Evolutionary conservation across 306 rosid genomes (phyloP).

Genomic region (Comarum palustre): DNA sequence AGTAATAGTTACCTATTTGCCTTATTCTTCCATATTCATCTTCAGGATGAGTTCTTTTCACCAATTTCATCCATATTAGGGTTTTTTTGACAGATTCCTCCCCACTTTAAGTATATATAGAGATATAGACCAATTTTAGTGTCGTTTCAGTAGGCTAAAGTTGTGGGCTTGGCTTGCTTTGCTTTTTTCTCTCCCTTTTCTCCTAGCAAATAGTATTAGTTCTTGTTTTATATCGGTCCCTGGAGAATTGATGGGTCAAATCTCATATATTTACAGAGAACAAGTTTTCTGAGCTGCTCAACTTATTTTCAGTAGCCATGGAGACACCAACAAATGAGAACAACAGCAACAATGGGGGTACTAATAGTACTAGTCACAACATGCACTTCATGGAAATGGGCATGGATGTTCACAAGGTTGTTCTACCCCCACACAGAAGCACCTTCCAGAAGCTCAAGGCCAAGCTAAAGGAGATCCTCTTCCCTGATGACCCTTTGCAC

Average conservation of each 20-base stretch:
- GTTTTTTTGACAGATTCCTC: background rate
- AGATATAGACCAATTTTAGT: background rate
- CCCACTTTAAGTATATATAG: background rate
- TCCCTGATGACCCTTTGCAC: constrained; percentile 91
- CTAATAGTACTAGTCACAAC: constrained; percentile 5
- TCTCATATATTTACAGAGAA: constrained; percentile 4
- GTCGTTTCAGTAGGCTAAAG: background rate
- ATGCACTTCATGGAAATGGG: constrained; percentile 44
- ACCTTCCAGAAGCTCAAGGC: constrained; percentile 44
- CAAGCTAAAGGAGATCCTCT: constrained; percentile 75
- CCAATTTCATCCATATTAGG: background rate
- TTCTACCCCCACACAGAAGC: constrained; percentile 62
- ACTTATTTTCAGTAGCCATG: constrained; percentile 6
- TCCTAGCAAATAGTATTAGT: background rate
- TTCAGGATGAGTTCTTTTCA: background rate
- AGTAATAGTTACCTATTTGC: background rate
- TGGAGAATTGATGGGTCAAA: constrained; percentile 29
- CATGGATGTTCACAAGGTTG: constrained; percentile 71
- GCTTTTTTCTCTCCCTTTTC: constrained; percentile 6
- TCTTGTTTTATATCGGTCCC: constrained; percentile 31
- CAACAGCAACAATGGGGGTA: constrained; percentile 2
- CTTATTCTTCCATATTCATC: background rate
- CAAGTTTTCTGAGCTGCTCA: constrained; percentile 6
- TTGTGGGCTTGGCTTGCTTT: background rate
- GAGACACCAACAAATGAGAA: constrained; percentile 14